A percentile compares a stretch with the other conserved stretches of the same genome.
Conservation (phyloP, 2,329 filamentous ascomycete species). For the Colletotrichum musae region DNA sequence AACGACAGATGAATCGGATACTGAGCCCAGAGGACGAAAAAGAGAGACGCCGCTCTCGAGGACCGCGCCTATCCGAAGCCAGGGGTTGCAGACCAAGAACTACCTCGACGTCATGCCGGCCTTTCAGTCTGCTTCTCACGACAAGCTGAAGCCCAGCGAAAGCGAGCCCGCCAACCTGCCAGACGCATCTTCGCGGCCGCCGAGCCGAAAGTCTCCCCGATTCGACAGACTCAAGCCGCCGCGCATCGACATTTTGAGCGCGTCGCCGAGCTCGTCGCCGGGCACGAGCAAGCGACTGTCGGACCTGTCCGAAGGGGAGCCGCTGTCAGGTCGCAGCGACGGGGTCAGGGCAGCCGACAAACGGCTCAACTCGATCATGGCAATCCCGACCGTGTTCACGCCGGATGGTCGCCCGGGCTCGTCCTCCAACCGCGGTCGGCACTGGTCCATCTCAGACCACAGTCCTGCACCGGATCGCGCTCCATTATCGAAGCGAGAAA, state of each 20-base stretch:
- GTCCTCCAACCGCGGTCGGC: slow-evolving; percentile 49
- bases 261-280: slow-evolving; percentile 56
- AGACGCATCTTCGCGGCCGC: slow-evolving; percentile 41
- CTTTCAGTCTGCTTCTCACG: slow-evolving; percentile 56
- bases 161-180: slow-evolving; percentile 16
- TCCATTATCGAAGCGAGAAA: slow-evolving; percentile 77
- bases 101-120: slow-evolving; percentile 68
- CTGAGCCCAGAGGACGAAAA: slow-evolving; percentile 57
- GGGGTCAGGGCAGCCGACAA: slow-evolving; percentile 52
- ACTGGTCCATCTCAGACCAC: slow-evolving; percentile 68
- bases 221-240: slow-evolving; percentile 66
- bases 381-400: slow-evolving; percentile 45
- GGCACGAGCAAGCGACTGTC: slow-evolving; percentile 48
- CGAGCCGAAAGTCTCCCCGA: slow-evolving; percentile 59
- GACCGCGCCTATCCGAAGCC: slow-evolving; percentile 41
- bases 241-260: slow-evolving; percentile 61
- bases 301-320: slow-evolving; percentile 58
- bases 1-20: slow-evolving; percentile 66
- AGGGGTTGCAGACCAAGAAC: slow-evolving; percentile 56
- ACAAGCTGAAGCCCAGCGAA: slow-evolving; percentile 30
- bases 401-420: slow-evolving; percentile 42
- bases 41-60: slow-evolving; percentile 44
- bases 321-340: slow-evolving; percentile 48
- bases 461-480: slow-evolving; percentile 53
- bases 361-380: slow-evolving; percentile 52